Base-by-base conservation (phyloP, 352 stramenopile genomes). In the Globisporangium cederbergense region DNA sequence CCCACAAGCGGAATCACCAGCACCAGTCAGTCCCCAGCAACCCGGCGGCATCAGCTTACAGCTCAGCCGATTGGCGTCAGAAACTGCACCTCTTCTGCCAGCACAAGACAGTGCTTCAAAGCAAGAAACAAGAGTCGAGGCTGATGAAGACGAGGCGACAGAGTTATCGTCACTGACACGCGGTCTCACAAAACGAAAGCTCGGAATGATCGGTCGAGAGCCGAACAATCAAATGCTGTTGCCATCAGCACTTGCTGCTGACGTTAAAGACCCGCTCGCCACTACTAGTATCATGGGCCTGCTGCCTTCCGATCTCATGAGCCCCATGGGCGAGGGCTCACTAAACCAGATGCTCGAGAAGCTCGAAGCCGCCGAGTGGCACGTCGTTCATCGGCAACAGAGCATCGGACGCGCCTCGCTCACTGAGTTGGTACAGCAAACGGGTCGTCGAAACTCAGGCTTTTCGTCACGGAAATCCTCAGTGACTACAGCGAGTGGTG, bases 341-440 rank as follows among this genome's bases (percentile, higher is more conserved):
- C 65, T 85, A 18, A 57, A 52, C 22, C 43, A 62, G 16, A 74
- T 72, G 14, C 62, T 86, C 28, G 53, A 79, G 54, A 73, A 75
- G 14, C 75, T 86, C 13, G 69, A 79, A 68, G 77, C 77, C 0
- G 77, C 73, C 2, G 77, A 83, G 59, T 83, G 77, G 77, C 73
- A 86, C 53, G 46, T 86, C 0, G 60, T 67, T 11, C 64, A 86
- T 36, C 69, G 77, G 3, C 65, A 70, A 7, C 66, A 72, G 6
- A 86, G 70, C 47, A 66, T 86, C 2, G 62, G 64, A 11, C 59
- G 45, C 5, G 59, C 65, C 0, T 57, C 70, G 13, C 58, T 85
- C 4, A 50, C 72, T 20, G 62, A 67, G 0, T 16, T 67, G 2
- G 43, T 79, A 8, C 57, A 57, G 30, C 61, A 62, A 34, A 62